Evolutionary conservation across 1,284 basidiomycete genomes (phyloP).

Genomic region (Irpex sp.): DNA sequence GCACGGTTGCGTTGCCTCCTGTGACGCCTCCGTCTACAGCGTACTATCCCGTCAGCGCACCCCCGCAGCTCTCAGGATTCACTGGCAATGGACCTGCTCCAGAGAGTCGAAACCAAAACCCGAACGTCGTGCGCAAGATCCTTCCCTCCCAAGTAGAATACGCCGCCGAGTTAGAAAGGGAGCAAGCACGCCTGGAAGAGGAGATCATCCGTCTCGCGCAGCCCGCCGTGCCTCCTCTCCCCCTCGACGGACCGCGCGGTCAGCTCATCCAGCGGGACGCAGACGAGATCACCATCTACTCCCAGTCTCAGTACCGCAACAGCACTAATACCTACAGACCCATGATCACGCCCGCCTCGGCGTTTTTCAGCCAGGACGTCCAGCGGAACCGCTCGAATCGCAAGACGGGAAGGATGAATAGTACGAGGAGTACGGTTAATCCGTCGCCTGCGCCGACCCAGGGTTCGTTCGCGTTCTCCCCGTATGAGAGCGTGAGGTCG

Average conservation of each 20-base stretch:
- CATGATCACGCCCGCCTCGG: constrained; percentile 6
- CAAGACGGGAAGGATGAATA: constrained; percentile 2
- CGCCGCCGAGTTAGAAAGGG: constrained; percentile 11
- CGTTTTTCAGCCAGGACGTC: constrained; percentile 14
- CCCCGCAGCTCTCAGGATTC: constrained; percentile 6
- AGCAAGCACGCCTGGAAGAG: constrained; percentile 1
- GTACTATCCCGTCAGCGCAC: constrained; percentile 9
- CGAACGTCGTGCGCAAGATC: constrained; percentile 3
- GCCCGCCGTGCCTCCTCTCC: constrained; percentile 8
- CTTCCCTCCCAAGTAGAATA: constrained; percentile 12
- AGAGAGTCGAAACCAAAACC: too few relatives aligned
- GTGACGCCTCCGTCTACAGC: background rate
- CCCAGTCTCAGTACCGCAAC: background rate
- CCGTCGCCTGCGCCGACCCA: constrained; percentile 9
- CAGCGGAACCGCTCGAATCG: background rate
- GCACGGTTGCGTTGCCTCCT: background rate
- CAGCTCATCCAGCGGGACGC: background rate
- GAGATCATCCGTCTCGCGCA: background rate
- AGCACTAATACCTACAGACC: background rate
- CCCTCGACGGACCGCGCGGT: background rate
- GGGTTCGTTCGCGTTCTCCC: constrained; percentile 4
- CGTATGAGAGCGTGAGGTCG: background rate
- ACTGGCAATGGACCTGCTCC: background rate
- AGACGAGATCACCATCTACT: background rate
- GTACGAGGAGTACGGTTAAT: background rate